Percentiles rank a stretch among this genome's conserved stretches.
These are phyloP conservation scores for Chrysosporium queenslandicum DNA, from an alignment of 2,329 filamentous ascomycete genomes.

Conservation along the genomic window DNA sequence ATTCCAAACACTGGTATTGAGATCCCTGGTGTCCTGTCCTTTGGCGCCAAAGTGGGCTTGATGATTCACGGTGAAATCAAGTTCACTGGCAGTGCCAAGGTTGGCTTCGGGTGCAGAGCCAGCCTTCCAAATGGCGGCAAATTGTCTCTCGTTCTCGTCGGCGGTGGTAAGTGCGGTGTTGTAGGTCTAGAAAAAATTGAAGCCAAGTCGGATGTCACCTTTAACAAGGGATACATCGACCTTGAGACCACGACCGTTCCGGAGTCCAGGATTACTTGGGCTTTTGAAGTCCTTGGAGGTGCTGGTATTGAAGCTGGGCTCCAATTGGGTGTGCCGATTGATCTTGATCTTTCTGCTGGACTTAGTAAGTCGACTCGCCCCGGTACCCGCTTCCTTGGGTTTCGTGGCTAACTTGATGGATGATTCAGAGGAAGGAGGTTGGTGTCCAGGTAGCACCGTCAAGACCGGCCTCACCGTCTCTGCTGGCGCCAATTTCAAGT, in stretches of 20 bases:
- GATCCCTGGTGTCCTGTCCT: slow-evolving; percentile 20
- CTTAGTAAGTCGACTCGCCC: slow-evolving; percentile 12
- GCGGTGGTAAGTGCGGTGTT: slow-evolving; percentile 18
- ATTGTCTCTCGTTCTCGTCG: slow-evolving; percentile 20
- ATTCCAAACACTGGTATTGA: slow-evolving; percentile 23
- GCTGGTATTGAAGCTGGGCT: slow-evolving; percentile 13
- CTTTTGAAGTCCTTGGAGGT: slow-evolving; percentile 20
- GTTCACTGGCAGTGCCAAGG: slow-evolving; percentile 19
- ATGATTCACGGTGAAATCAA: slow-evolving; percentile 18
- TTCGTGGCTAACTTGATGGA: background rate
- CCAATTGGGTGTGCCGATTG: slow-evolving; percentile 14
- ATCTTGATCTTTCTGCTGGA: slow-evolving; percentile 14
- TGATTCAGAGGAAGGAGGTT: slow-evolving; percentile 15
- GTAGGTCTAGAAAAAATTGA: slow-evolving; percentile 21
- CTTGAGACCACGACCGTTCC: slow-evolving; percentile 20
- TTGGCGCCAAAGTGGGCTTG: slow-evolving; percentile 22
- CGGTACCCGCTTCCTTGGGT: background rate
- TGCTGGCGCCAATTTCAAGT: background rate
- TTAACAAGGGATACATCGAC: slow-evolving; percentile 20
- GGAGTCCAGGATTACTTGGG: slow-evolving; percentile 21
- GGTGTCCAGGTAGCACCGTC: slow-evolving; percentile 13
- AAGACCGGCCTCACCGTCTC: slow-evolving; percentile 5
- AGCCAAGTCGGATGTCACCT: slow-evolving; percentile 20
- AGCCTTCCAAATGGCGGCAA: slow-evolving; percentile 22
- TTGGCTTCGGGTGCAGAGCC: slow-evolving; percentile 21